Base-by-base conservation (phyloP, 495 filamentous ascomycete species). In the Talaromyces trachyspermus region DNA sequence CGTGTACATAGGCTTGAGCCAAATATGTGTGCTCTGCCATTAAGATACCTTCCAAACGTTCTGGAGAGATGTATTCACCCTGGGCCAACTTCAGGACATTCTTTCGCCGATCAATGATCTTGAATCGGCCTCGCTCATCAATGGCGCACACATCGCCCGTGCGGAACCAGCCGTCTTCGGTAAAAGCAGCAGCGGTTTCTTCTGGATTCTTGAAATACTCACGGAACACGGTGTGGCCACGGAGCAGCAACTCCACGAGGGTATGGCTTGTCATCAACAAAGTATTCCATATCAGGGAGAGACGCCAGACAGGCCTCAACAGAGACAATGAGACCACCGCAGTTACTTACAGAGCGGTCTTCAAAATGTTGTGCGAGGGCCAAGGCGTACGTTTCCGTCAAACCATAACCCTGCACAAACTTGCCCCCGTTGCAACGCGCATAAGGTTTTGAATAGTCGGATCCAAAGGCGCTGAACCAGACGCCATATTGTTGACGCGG, bases 61-160 rank as follows among this genome's bases (percentile, higher is more conserved):
- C 92, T 19, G 92, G 92, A 23, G 89, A 96, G 55, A 98, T 87
- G 64, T 98, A 98, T 71, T 98, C 92, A 62, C 92, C 92, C 63
- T 98, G 92, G 0, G 92, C 85, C 35, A 98, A 78, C 77, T 98
- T 98, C 59, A 98, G 82, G 12, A 97, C 86, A 65, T 98, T 97
- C 84, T 98, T 98, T 57, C 89, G 83, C 52, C 92, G 89, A 66
- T 98, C 92, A 56, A 98, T 84, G 65, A 98, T 90, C 55, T 78
- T 80, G 70, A 97, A 86, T 47, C 94, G 86, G 48, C 92, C 92
- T 56, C 84, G 65, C 43, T 79, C 79, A 61, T 98, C 92, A 22
- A 98, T 70, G 14, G 77, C 75, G 57, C 78, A 84, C 37, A 98
- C 90, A 57, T 98, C 92, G 17, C 92, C 92, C 1, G 92, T 96